Evolutionary conservation across 2,329 filamentous ascomycete species (phyloP), one percentile per base, ranked within the genome.

Genomic region (Onygena corvina): DNA sequence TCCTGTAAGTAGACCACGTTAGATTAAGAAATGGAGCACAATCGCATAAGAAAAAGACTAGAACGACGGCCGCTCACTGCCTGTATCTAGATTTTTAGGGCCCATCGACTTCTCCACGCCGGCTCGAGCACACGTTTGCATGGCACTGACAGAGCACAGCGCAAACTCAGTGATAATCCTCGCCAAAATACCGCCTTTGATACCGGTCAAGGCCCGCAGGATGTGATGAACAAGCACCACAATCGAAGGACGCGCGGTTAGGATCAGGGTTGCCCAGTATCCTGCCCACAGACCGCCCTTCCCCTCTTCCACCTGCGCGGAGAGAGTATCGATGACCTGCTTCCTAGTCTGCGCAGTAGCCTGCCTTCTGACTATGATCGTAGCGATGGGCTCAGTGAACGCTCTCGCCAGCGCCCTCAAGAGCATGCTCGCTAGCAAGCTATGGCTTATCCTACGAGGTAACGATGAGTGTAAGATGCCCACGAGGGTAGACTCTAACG

Each of bases 161-260:
- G n/a, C 36, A 4, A 3, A n/a, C 20, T 40, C 36, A n/a, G 36
- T 21, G 25, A 40, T 9, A 5, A 5, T 18, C 11, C 36, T 40
- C 2, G 20, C 11, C 5, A 40, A 7, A 23, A 11, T n/a, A n/a
- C n/a, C n/a, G n/a, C n/a, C n/a, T n/a, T n/a, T 12, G 4, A 3
- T n/a, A 33, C 30, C 9, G 12, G 30, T n/a, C 36, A 40, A 40
- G 4, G 6, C 14, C 14, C 36, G 81, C 16, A 92, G 69, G 5
- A 81, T 68, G 57, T 86, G 81, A 60, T 93, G 86, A 25, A 94
- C 70, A 57, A 90, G 81, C 62, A 94, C 89, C 0, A 89, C 94
- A 54, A 94, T 76, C 55, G 83, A 83, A 1, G 89, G 88, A 59
- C 94, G 94, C 23, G 94, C 71, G 0, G 88, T 89, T 46, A 94